phyloP scores from a whole-genome alignment of 2,329 filamentous ascomycete genomes.

The Sphaceloma murrayae region DNA sequence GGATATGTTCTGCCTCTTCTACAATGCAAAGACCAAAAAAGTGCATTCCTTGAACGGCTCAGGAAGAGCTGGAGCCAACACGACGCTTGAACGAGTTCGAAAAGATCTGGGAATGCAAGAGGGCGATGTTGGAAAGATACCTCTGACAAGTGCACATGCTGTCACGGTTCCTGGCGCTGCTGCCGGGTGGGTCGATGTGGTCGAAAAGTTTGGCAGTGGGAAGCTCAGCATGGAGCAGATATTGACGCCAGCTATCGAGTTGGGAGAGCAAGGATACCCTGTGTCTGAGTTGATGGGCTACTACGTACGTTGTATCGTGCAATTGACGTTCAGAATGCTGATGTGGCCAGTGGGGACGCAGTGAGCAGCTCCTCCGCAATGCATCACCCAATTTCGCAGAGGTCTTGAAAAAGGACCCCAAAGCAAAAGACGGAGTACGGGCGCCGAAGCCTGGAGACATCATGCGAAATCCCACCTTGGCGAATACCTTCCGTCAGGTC shows the following conservation, averaged over 20 bases:
- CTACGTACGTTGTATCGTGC: constrained; percentile 46
- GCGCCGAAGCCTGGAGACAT: constrained; percentile 75
- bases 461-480: constrained; percentile 75
- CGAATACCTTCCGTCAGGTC: constrained; percentile 68
- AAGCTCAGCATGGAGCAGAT: constrained; percentile 69
- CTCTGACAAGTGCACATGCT: constrained; percentile 65
- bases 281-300: constrained; percentile 68
- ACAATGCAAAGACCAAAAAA: constrained; percentile 70
- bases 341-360: constrained; percentile 55
- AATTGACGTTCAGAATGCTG: neutral
- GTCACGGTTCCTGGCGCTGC: constrained; percentile 84
- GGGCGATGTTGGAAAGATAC: constrained; percentile 52
- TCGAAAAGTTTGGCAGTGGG: constrained; percentile 82
- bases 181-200: constrained; percentile 84
- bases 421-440: constrained; percentile 58
- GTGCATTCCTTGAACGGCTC: constrained; percentile 87
- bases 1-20: constrained; percentile 94
- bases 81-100: constrained; percentile 60
- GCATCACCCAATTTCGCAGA: constrained; percentile 82
- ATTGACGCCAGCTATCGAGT: constrained; percentile 68
- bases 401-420: constrained; percentile 70
- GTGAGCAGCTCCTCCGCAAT: constrained; percentile 53
- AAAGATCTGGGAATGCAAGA: constrained; percentile 57
- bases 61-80: constrained; percentile 65
- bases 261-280: constrained; percentile 82